Evolutionary conservation across 2,329 filamentous ascomycete genomes (phyloP).

Genomic region (Xylaria sp.): DNA sequence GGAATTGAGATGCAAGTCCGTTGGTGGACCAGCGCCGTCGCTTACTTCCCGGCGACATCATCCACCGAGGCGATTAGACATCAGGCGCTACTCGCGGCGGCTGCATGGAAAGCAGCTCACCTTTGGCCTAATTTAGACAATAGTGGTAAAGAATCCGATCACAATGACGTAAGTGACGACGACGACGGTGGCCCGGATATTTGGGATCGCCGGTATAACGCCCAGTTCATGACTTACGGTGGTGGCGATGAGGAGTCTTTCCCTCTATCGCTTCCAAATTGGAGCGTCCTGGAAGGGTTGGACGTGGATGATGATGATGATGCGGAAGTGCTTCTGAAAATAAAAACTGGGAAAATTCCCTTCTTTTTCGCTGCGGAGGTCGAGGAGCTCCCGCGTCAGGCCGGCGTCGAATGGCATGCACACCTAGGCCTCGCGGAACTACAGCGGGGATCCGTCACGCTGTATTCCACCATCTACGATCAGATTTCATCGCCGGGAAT

Average conservation of each 20-base stretch:
- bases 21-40: slow-evolving; percentile 80
- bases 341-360: slow-evolving; percentile 58
- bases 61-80: slow-evolving; percentile 39
- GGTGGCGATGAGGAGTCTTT: slow-evolving; percentile 42
- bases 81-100: slow-evolving; percentile 57
- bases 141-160: slow-evolving; percentile 35
- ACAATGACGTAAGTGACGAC: slow-evolving; percentile 60
- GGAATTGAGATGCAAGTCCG: slow-evolving; percentile 76
- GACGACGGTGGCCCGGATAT: slow-evolving; percentile 67
- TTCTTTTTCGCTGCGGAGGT: slow-evolving; percentile 82
- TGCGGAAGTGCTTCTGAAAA: slow-evolving; percentile 38
- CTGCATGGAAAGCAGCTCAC: slow-evolving; percentile 62
- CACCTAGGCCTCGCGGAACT: slow-evolving; percentile 67
- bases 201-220: slow-evolving; percentile 74
- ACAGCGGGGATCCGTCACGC: slow-evolving; percentile 41
- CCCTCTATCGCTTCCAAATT: slow-evolving; percentile 61
- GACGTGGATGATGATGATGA: slow-evolving; percentile 53
- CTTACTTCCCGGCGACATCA: slow-evolving; percentile 69
- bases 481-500: background rate
- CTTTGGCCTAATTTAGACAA: slow-evolving; percentile 37
- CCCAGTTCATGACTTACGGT: slow-evolving; percentile 58
- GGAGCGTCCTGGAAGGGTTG: slow-evolving; percentile 56
- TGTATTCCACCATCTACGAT: slow-evolving; percentile 28
- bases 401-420: slow-evolving; percentile 85
- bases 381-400: slow-evolving; percentile 76